phyloP scores from a whole-genome alignment of 169 alveolate genomes.

The Plasmodium ovale region DNA sequence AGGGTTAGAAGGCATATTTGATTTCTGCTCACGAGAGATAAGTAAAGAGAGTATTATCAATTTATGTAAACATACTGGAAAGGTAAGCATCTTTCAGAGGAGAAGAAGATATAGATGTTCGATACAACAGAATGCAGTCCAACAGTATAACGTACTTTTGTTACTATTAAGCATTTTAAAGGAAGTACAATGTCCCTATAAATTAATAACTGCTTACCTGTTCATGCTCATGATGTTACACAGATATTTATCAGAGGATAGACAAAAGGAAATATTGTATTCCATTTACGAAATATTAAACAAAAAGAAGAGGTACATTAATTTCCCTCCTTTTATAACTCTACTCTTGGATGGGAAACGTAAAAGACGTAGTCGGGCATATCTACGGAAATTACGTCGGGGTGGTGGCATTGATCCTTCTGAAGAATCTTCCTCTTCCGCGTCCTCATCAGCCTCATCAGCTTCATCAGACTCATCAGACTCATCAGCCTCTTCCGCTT shows the following conservation, averaged over 20 bases:
- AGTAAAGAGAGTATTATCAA: constrained; percentile 25
- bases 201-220: constrained; percentile 14
- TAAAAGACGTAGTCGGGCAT: constrained; percentile 20
- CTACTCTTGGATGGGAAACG: constrained; percentile 40
- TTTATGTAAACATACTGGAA: constrained; percentile 21
- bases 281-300: constrained; percentile 43
- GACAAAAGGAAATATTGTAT: constrained; percentile 31
- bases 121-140: no score
- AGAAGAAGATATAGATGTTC: constrained; percentile 5
- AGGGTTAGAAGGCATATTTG: neutral
- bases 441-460: neutral
- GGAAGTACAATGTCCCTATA: neutral
- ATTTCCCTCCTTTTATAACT: constrained; percentile 49
- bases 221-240: constrained; percentile 20
- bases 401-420: neutral
- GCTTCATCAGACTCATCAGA: neutral
- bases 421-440: neutral
- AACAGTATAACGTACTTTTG: constrained; percentile 26
- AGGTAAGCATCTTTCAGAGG: constrained; percentile 22
- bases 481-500: neutral
- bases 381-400: constrained; percentile 22
- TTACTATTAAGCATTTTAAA: constrained; percentile 11
- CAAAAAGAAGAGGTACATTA: constrained; percentile 52
- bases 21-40: constrained; percentile 14
- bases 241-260: constrained; percentile 17